phyloP scores from a whole-genome alignment of 768 basidiomycete species.

The Boletus patriciae region DNA sequence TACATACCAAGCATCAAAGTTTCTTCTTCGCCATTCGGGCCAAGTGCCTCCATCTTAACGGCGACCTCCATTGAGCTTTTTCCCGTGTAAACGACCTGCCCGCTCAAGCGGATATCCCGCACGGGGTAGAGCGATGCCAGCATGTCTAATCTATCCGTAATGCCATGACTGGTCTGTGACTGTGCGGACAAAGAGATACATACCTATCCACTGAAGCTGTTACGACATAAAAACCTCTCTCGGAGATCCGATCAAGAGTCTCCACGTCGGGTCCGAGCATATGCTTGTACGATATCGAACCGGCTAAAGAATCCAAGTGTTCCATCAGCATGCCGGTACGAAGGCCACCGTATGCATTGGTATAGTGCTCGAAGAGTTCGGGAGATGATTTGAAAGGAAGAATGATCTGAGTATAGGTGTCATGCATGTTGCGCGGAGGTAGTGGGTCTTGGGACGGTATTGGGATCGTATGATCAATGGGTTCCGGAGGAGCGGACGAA shows the following conservation, averaged over 20 bases:
- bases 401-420: slow-evolving; percentile 66
- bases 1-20: slow-evolving; percentile 59
- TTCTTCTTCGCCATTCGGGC: slow-evolving; percentile 49
- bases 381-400: slow-evolving; percentile 36
- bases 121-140: slow-evolving; percentile 55
- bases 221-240: slow-evolving; percentile 76
- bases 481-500: slow-evolving; percentile 26
- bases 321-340: slow-evolving; percentile 75
- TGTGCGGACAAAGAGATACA: not conserved
- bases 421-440: slow-evolving; percentile 59
- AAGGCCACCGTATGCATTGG: slow-evolving; percentile 68
- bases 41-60: slow-evolving; percentile 75
- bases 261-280: slow-evolving; percentile 65
- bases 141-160: slow-evolving; percentile 60
- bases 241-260: slow-evolving; percentile 52
- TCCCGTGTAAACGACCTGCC: slow-evolving; percentile 80
- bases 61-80: slow-evolving; percentile 82
- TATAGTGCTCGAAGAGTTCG: slow-evolving; percentile 63
- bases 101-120: slow-evolving; percentile 70
- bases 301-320: slow-evolving; percentile 82
- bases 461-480: slow-evolving; percentile 13
- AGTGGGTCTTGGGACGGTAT: slow-evolving; percentile 27
- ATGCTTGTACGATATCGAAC: slow-evolving; percentile 82
- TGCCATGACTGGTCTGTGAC: not conserved
- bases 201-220: slow-evolving; percentile 82